Evolutionary conservation across 2,329 filamentous ascomycete species (phyloP), one percentile per base, ranked within the genome.

Genomic region (Diaporthe amygdali): DNA sequence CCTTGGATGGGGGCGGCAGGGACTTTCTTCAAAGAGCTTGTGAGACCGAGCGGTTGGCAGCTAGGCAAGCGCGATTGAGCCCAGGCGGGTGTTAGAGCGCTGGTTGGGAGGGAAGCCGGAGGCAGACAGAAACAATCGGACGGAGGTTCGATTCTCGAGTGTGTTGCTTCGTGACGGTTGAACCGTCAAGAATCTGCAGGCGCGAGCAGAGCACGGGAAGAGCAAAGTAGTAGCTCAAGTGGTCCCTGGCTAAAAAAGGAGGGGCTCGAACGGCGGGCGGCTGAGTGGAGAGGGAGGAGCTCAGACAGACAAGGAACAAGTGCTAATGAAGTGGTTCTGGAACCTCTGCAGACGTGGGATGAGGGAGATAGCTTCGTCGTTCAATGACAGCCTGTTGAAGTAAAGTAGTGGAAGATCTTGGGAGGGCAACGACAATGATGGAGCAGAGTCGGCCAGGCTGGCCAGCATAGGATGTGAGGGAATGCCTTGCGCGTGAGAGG

Each of bases 231-330:
- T 68, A 59, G 52, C 52, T 68, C 52, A 59, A 68, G 66, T 68
- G 66, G 66, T 68, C 66, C 66, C 66, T 68, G 52, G 55, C 52
- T 47, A 59, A 59, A 66, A 66, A 52, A 68, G 66, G 52, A 68
- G 66, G 66, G 66, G 66, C 54, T 41, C 17, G 49, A 68, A 41
- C 34, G 51, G 41, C 32, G 52, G 66, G 41, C 59, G 44, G 56
- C 30, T 47, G 5, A 47, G 59, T 47, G 56, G 59, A 47, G 59
- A 27, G 32, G 44, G 30, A 49, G 59, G 44, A 64, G 59, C 59
- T 64, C 59, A 64, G 59, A 64, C 59, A 37, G 59, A 14, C 37
- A 39, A 39, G 37, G 37, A 39, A 3, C 37, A 39, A 39, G 37
- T 39, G 37, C 37, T 39, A 39, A 14, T 14, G 10, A 39, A 7